Evolutionary conservation across 208 protist genomes (phyloP).

Genomic region (Acanthamoeba divionensis): DNA sequence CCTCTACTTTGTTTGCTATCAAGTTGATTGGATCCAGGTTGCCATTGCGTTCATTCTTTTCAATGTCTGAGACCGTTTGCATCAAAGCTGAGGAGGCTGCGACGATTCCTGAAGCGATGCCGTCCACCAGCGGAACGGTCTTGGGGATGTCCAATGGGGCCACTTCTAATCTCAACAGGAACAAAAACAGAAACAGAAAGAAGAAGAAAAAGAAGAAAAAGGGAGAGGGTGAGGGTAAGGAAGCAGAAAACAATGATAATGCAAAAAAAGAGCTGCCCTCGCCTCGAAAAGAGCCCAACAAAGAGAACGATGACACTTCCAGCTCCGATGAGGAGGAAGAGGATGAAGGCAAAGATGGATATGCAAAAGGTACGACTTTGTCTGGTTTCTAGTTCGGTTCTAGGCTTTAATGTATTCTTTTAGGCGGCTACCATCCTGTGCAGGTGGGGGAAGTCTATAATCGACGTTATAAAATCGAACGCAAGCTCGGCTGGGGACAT

Average conservation of each 20-base stretch:
- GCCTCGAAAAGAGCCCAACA: neutral
- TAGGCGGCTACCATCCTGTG: slow-evolving; percentile 95
- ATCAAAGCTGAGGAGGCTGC: no score
- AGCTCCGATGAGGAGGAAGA: neutral
- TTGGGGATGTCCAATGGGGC: no score
- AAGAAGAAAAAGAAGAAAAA: slow-evolving; percentile 27
- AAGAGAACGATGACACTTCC: neutral
- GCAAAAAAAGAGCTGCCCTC: no score
- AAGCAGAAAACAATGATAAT: neutral
- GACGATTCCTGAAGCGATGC: no score
- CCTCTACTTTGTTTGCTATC: no score
- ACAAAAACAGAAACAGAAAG: neutral
- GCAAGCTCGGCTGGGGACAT: slow-evolving; percentile 98
- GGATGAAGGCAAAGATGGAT: slow-evolving; percentile 29
- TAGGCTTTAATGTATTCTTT: neutral
- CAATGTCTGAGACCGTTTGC: no score
- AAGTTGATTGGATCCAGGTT: no score
- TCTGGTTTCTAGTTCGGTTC: no score
- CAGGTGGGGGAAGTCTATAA: slow-evolving; percentile 91
- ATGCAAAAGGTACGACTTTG: no score
- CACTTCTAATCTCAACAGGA: no score
- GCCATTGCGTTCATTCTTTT: no score
- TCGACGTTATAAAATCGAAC: slow-evolving; percentile 88
- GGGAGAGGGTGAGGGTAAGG: neutral
- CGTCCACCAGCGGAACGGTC: no score